These are phyloP conservation scores for Echium plantagineum DNA, from an alignment of 257 asterid species.

Conservation along the genomic window DNA sequence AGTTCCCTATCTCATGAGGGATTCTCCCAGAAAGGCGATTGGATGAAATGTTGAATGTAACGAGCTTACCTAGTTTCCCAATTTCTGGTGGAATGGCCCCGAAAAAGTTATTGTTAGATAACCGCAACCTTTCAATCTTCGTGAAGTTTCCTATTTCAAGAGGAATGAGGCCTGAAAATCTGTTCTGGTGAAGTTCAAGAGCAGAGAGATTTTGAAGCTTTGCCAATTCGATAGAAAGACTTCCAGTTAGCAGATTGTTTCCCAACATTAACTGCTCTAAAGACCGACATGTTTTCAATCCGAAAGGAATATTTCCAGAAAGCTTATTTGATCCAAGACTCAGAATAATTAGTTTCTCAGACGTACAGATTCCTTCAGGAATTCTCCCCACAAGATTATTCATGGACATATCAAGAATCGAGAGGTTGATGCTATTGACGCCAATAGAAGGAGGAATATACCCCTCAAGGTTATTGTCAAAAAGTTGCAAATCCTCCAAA, in stretches of 20 bases:
- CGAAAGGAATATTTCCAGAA: slow-evolving; percentile 64
- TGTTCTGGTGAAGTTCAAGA: slow-evolving; percentile 59
- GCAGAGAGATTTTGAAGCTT: slow-evolving; percentile 68
- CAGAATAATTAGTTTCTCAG: slow-evolving; percentile 39
- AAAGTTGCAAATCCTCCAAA: slow-evolving; percentile 59
- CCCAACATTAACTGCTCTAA: slow-evolving; percentile 76
- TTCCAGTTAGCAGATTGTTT: slow-evolving; percentile 68
- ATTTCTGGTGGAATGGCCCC: slow-evolving; percentile 72
- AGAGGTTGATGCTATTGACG: slow-evolving; percentile 34
- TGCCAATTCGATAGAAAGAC: slow-evolving; percentile 50
- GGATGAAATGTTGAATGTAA: slow-evolving; percentile 62
- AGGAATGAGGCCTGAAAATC: slow-evolving; percentile 63
- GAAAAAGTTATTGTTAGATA: slow-evolving; percentile 50
- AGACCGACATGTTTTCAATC: slow-evolving; percentile 64
- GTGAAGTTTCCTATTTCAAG: slow-evolving; percentile 45
- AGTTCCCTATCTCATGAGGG: slow-evolving; percentile 62
- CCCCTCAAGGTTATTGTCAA: slow-evolving; percentile 58
- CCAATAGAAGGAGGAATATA: slow-evolving; percentile 63
- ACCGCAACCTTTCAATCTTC: slow-evolving; percentile 58
- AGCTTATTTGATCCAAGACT: slow-evolving; percentile 70
- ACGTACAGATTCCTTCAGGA: slow-evolving; percentile 52
- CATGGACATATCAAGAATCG: slow-evolving; percentile 58
- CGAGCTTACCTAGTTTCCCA: slow-evolving; percentile 67
- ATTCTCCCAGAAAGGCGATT: slow-evolving; percentile 48
- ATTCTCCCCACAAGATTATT: slow-evolving; percentile 62